Evolutionary conservation across 345 rosid species (phyloP).

Genomic region (Excoecaria cochinchinensis): DNA sequence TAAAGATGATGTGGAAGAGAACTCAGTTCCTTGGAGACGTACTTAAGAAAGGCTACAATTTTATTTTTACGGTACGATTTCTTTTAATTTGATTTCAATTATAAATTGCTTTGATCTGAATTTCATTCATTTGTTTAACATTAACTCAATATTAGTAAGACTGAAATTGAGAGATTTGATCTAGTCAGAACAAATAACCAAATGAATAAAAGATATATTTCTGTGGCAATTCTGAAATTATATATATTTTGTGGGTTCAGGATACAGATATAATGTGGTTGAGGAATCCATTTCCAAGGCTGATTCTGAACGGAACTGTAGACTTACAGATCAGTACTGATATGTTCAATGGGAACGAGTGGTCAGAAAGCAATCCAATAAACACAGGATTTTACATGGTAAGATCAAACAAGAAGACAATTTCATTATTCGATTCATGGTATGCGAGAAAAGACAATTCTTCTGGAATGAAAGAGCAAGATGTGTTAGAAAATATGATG

Average conservation of each 20-base stretch:
- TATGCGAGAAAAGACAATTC: constrained; percentile 55
- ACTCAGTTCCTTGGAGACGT: constrained; percentile 59
- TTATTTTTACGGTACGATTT: constrained; percentile 66
- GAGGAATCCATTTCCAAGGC: constrained; percentile 49
- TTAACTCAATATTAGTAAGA: too few species aligned
- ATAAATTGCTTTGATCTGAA: neutral
- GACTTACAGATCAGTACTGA: constrained; percentile 80
- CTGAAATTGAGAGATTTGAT: too few species aligned
- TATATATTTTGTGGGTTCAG: constrained; percentile 32
- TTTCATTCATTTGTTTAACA: too few species aligned
- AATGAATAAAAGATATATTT: too few species aligned
- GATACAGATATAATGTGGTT: constrained; percentile 81
- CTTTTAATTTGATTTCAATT: neutral
- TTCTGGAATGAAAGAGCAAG: constrained; percentile 65
- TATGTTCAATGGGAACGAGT: constrained; percentile 25
- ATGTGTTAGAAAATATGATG: constrained; percentile 50
- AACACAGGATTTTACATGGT: constrained; percentile 77
- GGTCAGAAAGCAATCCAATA: constrained; percentile 37
- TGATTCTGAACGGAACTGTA: constrained; percentile 34
- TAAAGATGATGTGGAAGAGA: constrained; percentile 87
- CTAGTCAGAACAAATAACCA: too few species aligned
- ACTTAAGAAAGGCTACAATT: constrained; percentile 58
- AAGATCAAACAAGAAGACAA: constrained; percentile 63
- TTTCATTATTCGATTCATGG: constrained; percentile 60
- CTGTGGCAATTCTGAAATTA: neutral